Conservation (phyloP, 2,329 filamentous ascomycete species). For the Immersiporthe knoxdaviesiana region DNA sequence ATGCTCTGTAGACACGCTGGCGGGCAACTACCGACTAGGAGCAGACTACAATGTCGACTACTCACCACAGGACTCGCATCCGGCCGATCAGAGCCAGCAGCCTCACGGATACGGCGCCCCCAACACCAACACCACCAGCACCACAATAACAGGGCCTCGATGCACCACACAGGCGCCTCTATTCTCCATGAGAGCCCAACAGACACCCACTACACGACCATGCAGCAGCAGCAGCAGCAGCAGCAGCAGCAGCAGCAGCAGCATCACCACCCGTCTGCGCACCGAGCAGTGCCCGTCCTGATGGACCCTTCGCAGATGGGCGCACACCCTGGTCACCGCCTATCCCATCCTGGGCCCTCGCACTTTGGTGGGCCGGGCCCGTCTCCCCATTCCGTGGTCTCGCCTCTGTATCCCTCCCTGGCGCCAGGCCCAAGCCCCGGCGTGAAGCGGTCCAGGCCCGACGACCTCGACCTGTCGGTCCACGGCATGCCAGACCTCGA, state of each 20-base stretch:
- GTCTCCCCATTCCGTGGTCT: constrained; percentile 49
- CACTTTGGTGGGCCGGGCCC: constrained; percentile 56
- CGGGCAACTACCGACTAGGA: constrained; percentile 73
- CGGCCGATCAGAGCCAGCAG: constrained; percentile 66
- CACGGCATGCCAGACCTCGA: constrained; percentile 56
- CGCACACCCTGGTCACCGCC: constrained; percentile 52
- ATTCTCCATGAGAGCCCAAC: constrained; percentile 50
- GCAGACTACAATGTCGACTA: constrained; percentile 76
- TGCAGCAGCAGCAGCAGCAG: constrained; percentile 49
- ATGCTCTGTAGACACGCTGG: constrained; percentile 74
- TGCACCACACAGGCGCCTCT: constrained; percentile 52
- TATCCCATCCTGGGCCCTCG: constrained; percentile 54
- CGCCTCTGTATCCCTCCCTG: constrained; percentile 56
- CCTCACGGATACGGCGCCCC: constrained; percentile 64
- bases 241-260: constrained; percentile 40
- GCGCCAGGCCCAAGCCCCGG: constrained; percentile 40
- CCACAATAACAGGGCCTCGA: constrained; percentile 51
- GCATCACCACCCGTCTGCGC: constrained; percentile 49
- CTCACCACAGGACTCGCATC: constrained; percentile 68
- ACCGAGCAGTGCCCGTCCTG: constrained; percentile 58
- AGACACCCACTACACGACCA: constrained; percentile 44
- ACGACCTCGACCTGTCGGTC: constrained; percentile 61
- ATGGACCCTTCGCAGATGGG: constrained; percentile 60
- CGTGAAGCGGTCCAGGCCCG: constrained; percentile 59
- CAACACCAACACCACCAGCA: background rate